Evolutionary conservation across 129 eudicot species (phyloP).

Genomic region (Flaveria bidentis): DNA sequence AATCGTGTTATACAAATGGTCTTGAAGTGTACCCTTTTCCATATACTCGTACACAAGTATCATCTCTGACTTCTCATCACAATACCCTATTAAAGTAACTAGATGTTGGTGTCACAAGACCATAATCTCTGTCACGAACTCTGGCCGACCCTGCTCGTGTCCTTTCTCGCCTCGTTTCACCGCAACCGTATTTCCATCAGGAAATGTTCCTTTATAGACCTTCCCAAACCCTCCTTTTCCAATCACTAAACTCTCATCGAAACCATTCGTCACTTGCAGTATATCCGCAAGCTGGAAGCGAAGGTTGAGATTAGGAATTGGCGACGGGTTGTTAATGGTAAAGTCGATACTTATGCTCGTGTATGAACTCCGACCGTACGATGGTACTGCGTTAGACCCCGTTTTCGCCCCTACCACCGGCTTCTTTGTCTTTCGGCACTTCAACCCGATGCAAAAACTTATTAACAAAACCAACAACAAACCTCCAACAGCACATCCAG

Average conservation of each 20-base stretch:
- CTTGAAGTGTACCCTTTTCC: conserved; percentile 66
- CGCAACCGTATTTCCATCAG: conserved; percentile 53
- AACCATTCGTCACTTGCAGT: conserved; percentile 44
- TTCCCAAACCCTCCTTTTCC: conserved; percentile 78
- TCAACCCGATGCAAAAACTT: conserved; percentile 29
- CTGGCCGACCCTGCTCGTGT: conserved; percentile 56
- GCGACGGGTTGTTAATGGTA: conserved; percentile 30
- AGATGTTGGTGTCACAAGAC: conserved; percentile 57
- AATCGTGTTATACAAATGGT: conserved; percentile 45
- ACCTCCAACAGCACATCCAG: conserved; percentile 47
- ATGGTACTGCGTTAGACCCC: conserved; percentile 24
- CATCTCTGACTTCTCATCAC: conserved; percentile 65
- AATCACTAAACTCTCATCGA: conserved; percentile 44
- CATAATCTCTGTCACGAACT: conserved; percentile 62
- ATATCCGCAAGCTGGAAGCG: conserved; percentile 49
- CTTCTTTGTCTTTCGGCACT: conserved; percentile 27
- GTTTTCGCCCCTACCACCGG: conserved; percentile 17
- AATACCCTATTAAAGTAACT: conserved; percentile 67
- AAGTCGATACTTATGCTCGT: conserved; percentile 30
- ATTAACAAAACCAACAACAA: conserved; percentile 35
- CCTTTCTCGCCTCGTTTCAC: conserved; percentile 57
- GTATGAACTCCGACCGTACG: conserved; percentile 43
- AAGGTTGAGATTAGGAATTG: conserved; percentile 40
- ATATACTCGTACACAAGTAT: conserved; percentile 69
- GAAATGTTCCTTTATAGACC: conserved; percentile 58